Conservation (phyloP, 495 filamentous ascomycete genomes). For the Aspergillus leporis region DNA sequence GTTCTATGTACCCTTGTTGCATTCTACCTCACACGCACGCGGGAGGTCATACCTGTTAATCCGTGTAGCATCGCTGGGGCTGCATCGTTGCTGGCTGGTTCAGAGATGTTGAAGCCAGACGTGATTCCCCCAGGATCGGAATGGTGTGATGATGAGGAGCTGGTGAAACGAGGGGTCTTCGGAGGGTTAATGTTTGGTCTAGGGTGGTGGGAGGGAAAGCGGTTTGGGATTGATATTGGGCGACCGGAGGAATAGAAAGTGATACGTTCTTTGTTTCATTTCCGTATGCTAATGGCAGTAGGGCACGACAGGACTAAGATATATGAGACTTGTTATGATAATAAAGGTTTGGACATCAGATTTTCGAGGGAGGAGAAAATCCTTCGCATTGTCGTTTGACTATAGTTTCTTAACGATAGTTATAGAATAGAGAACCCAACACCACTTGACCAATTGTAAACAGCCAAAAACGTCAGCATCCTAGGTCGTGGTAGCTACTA, state of each 20-base stretch:
- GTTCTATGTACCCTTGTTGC: conserved; percentile 21
- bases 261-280: background rate
- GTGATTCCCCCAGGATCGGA: conserved; percentile 13
- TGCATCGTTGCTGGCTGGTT: conserved; percentile 30
- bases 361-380: too few relatives aligned
- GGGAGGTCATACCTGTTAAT: conserved; percentile 28
- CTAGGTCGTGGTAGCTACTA: too few relatives aligned
- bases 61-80: conserved; percentile 33
- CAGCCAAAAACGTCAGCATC: too few relatives aligned
- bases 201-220: conserved; percentile 15
- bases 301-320: too few relatives aligned
- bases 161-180: conserved; percentile 10
- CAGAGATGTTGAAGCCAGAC: conserved; percentile 11
- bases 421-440: too few relatives aligned
- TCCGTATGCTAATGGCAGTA: too few relatives aligned
- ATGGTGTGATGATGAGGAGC: conserved; percentile 17
- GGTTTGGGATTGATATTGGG: conserved; percentile 1
- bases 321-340: too few relatives aligned
- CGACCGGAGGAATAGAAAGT: background rate
- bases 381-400: too few relatives aligned
- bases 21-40: conserved; percentile 24
- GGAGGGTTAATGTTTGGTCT: conserved; percentile 10
- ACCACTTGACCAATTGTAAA: too few relatives aligned
- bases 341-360: too few relatives aligned
- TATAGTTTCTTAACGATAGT: too few relatives aligned